Percentiles rank a stretch among this genome's conserved stretches.
Evolutionary conservation across 2,329 filamentous ascomycete species (phyloP).

Genomic region (Penicillium fuscoglaucum): DNA sequence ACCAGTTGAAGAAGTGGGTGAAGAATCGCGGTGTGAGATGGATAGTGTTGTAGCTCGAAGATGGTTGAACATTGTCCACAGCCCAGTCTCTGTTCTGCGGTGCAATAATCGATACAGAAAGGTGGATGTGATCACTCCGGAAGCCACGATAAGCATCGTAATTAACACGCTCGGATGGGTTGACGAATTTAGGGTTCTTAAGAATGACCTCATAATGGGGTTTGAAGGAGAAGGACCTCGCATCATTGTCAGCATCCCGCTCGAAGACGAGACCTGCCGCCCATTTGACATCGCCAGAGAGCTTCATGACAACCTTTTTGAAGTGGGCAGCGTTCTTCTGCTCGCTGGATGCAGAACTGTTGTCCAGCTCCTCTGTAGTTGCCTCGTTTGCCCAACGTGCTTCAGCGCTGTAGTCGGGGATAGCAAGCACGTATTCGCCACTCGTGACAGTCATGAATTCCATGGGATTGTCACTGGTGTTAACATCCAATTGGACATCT

Average conservation of each 20-base stretch:
- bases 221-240: slow-evolving; percentile 81
- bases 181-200: slow-evolving; percentile 74
- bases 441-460: slow-evolving; percentile 95
- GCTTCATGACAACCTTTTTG: slow-evolving; percentile 98
- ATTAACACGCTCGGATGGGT: slow-evolving; percentile 53
- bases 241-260: slow-evolving; percentile 69
- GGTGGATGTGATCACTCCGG: slow-evolving; percentile 91
- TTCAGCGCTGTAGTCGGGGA: slow-evolving; percentile 90
- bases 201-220: slow-evolving; percentile 91
- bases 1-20: slow-evolving; percentile 97
- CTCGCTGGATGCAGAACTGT: slow-evolving; percentile 62
- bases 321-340: slow-evolving; percentile 76
- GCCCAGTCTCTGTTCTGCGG: slow-evolving; percentile 86
- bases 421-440: slow-evolving; percentile 88
- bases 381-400: slow-evolving; percentile 63
- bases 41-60: slow-evolving; percentile 92
- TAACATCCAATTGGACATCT: slow-evolving; percentile 84
- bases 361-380: slow-evolving; percentile 56
- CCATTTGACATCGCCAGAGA: slow-evolving; percentile 95
- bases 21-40: slow-evolving; percentile 95
- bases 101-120: slow-evolving; percentile 87
- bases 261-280: slow-evolving; percentile 90
- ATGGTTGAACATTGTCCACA: slow-evolving; percentile 70
- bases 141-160: slow-evolving; percentile 98
- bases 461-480: slow-evolving; percentile 80